A percentile compares a stretch with the other conserved stretches of the same genome.
phyloP scores from a whole-genome alignment of 2,329 filamentous ascomycete genomes.

The Blumeria hordei region DNA sequence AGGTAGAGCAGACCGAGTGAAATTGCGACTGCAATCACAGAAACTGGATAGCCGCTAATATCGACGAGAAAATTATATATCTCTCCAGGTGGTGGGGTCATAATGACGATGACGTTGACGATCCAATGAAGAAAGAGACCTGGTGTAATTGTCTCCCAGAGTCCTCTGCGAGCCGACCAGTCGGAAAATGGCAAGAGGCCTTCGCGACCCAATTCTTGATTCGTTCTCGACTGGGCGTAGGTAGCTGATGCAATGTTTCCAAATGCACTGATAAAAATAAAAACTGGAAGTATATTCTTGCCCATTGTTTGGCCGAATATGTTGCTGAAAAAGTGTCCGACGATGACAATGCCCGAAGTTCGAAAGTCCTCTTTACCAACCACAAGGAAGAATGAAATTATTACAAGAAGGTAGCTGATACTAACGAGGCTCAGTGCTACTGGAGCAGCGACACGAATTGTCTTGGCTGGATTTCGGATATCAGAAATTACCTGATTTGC shows the following conservation, averaged over 20 bases:
- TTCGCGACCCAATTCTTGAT: constrained; percentile 28
- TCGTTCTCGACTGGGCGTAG: constrained; percentile 28
- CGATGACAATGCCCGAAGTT: neutral
- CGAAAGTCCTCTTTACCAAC: neutral
- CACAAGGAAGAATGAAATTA: constrained; percentile 33
- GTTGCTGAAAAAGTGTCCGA: constrained; percentile 21
- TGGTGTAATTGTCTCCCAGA: constrained; percentile 19
- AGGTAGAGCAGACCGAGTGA: constrained; percentile 27
- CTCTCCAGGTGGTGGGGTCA: constrained; percentile 34
- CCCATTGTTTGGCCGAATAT: constrained; percentile 21
- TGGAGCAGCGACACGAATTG: constrained; percentile 24
- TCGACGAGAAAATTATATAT: constrained; percentile 41
- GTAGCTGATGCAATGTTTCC: constrained; percentile 25
- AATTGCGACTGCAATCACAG: constrained; percentile 32
- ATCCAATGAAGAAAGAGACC: constrained; percentile 35
- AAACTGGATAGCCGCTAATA: constrained; percentile 30
- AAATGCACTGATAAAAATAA: constrained; percentile 23
- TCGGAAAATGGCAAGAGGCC: constrained; percentile 1
- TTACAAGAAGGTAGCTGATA: constrained; percentile 30
- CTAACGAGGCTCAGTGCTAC: constrained; percentile 25
- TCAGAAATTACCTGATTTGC: constrained; percentile 38
- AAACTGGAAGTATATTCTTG: constrained; percentile 19
- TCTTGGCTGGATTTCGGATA: constrained; percentile 31
- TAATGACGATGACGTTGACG: constrained; percentile 33
- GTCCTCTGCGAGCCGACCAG: neutral